Evolutionary conservation across 257 asterid genomes (phyloP), one percentile per base, ranked within the genome.

Genomic region (Jacaranda copaia): DNA sequence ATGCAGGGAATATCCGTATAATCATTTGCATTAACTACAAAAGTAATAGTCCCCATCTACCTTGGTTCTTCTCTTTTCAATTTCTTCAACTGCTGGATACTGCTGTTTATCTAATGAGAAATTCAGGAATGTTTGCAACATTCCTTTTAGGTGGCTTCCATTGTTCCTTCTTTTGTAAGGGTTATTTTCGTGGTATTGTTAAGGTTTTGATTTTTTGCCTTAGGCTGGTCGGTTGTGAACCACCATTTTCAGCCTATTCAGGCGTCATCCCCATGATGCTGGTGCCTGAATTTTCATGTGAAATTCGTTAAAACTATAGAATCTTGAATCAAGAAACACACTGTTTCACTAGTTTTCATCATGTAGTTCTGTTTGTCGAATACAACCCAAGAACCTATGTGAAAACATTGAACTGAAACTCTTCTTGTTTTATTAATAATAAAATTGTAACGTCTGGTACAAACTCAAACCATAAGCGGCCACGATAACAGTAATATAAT

Each of bases 1-100:
- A 0, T 89, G 97, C 87, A 78, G 83, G 81, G 75, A 66, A 59
- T 82, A 84, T 76, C 74, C 81, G 57, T 72, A 49, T 35, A 70
- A 53, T 48, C 75, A 71, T 72, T 77, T 43, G 60, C 79, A 16
- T 43, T 3, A 5, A 62, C 57, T 73, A 57, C 77, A 39, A 51
- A 46, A 25, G 15, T 32, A 42, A 7, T 16, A 75, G 4, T 19
- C 46, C 32, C 48, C 15, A 5, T 64, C 68, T 71, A 52, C 36
- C 66, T 58, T 53, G 46, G 52, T 58, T 48, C 67, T 64, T 62
- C 77, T 58, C 43, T 36, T 52, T 11, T 51, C 74, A 19, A 12
- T 43, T 58, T 39, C 40, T 39, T 14, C 10, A 5, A 53, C 5
- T 38, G 58, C 64, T 56, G 55, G 60, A 55, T 49, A 51, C 49